Evolutionary conservation across 2,329 filamentous ascomycete species (phyloP), one percentile per base, ranked within the genome.

Genomic region (Beauveria bassiana): DNA sequence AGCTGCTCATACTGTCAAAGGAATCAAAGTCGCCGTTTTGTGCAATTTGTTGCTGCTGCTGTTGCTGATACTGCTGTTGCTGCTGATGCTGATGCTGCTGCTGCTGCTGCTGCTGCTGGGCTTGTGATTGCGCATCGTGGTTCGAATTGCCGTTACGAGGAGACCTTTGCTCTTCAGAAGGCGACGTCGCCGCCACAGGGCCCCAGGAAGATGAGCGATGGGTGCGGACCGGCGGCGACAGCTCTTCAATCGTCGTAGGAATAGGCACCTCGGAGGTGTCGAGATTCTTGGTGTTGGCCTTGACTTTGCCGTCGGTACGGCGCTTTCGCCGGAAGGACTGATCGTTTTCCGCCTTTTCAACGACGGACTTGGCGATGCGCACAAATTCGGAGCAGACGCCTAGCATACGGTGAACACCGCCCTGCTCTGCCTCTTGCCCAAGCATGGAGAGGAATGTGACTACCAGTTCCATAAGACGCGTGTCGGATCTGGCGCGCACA

Each of bases 321-420:
- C 93, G 86, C 79, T 98, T 98, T 62, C 91, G 86, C 63, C 90
- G 85, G 5, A 85, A 87, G 28, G 87, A 83, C 42, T 89, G 85
- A 57, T 98, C 93, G 69, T 89, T 91, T 70, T 98, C 93, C 0
- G 91, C 85, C 72, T 93, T 96, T 63, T 98, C 93, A 51, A 98
- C 86, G 9, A 96, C 91, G 3, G 92, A 86, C 70, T 88, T 91
- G 42, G 92, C 92, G 65, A 99, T 97, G 62, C 95, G 86, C 73
- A 96, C 93, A 68, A 99, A 99, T 70, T 99, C 95, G n/a, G 90
- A 86, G 73, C 93, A 98, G 1, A 98, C 88, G 26, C 88, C 89
- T 20, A 97, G 83, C 91, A 98, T 98, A 55, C 95, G 89, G 71
- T 91, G 91, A 5, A 98, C 91, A 68, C 91, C 93, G 47, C 92